Evolutionary conservation across 176 grass and related monocot genomes (phyloP).

Genomic region (Thalia dealbata): DNA sequence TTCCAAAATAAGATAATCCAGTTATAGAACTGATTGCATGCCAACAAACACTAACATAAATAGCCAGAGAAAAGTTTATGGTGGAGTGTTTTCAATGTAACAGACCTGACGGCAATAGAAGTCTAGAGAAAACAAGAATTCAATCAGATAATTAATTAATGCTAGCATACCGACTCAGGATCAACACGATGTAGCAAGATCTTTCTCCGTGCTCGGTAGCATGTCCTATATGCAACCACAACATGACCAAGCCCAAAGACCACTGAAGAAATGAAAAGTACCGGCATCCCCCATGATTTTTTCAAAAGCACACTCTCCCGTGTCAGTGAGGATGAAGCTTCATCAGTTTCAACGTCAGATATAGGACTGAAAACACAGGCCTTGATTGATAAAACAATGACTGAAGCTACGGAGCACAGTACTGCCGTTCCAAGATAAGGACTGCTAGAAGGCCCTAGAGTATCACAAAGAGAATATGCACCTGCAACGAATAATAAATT

Average conservation of each 20-base stretch:
- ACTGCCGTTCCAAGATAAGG: slow-evolving; percentile 69
- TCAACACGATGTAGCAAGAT: slow-evolving; percentile 72
- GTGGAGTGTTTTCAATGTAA: background rate
- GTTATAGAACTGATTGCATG: background rate
- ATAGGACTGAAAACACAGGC: slow-evolving; percentile 59
- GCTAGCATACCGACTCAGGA: slow-evolving; percentile 50
- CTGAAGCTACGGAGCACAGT: slow-evolving; percentile 58
- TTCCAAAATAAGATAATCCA: background rate
- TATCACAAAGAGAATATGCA: slow-evolving; percentile 65
- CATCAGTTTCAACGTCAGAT: slow-evolving; percentile 49
- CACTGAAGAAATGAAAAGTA: slow-evolving; percentile 80
- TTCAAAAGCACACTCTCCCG: slow-evolving; percentile 50
- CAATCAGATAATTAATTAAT: background rate
- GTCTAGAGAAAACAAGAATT: background rate
- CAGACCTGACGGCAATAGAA: background rate
- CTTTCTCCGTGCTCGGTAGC: slow-evolving; percentile 71
- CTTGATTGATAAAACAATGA: slow-evolving; percentile 69
- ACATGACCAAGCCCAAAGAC: slow-evolving; percentile 84
- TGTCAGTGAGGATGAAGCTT: slow-evolving; percentile 55
- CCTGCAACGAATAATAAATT: slow-evolving; percentile 36
- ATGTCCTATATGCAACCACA: slow-evolving; percentile 80
- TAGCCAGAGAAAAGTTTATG: too few species aligned
- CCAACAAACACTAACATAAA: too few species aligned
- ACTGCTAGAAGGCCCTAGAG: slow-evolving; percentile 51
- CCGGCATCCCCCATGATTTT: slow-evolving; percentile 72